Evolutionary conservation across 805 yeast species (phyloP), one percentile per base, ranked within the genome.

Genomic region (Candida dajiaensis): DNA sequence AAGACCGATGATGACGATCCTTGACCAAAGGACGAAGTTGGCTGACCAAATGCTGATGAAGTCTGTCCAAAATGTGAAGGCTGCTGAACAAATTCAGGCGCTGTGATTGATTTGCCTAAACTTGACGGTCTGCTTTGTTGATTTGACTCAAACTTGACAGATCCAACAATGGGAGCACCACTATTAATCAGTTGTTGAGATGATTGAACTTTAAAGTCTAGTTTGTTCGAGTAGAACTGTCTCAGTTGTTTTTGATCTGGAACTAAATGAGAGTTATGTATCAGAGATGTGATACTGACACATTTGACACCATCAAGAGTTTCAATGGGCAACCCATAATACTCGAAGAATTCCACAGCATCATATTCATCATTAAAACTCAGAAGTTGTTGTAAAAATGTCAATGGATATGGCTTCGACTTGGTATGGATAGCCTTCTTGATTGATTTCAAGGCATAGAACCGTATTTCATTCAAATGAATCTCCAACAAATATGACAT

Each of bases 401-500:
- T 56, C 0, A 78, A 71, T 4, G 81, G 71, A 50, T 83, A 77
- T 1, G 89, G 83, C 55, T 79, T 84, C 2, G 88, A 82, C 47
- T 80, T 83, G 2, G 81, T 73, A 57, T 90, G 95, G 48, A 79
- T 74, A 0, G 89, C 69, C 48, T 77, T 70, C 4, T 85, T 68
- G 68, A 94, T 70, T 0, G 88, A 69, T 55, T 78, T 79, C 47
- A 92, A 60, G 0, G 92, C 89, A 56, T 80, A 79, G 53, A 85
- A 81, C 40, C 97, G 66, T 3, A 89, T 71, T 47, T 89, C 92
- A 56, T 85, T 86, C 59, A 88, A 80, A 54, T 85, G 89, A 3
- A 82, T 79, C 61, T 94, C 96, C 18, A 87, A 65, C 35, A 92
- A 66, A 49, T 92, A 89, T 2, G 87, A 72, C 61, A 89, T 63